These are phyloP conservation scores for Phaseolus lunatus DNA, from an alignment of 306 rosid genomes.

Conservation along the genomic window DNA sequence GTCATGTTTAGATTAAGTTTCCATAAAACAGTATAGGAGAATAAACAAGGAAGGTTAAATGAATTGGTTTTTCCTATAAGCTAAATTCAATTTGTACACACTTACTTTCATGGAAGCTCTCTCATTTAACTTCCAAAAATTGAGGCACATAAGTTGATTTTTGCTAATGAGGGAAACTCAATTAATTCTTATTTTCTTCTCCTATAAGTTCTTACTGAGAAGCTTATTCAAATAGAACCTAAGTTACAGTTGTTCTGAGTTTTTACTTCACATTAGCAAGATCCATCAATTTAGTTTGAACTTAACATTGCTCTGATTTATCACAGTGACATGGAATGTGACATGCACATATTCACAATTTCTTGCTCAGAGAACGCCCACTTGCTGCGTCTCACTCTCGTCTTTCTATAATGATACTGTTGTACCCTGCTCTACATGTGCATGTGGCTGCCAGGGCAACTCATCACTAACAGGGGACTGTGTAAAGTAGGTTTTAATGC, in stretches of 20 bases:
- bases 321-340: conserved; percentile 94
- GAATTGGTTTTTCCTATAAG: neutral
- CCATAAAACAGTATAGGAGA: neutral
- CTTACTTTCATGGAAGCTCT: neutral
- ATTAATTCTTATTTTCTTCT: neutral
- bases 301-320: conserved; percentile 29
- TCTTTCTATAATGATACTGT: conserved; percentile 83
- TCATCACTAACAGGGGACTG: conserved; percentile 63
- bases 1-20: neutral
- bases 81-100: neutral
- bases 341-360: conserved; percentile 90
- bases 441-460: conserved; percentile 80
- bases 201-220: neutral
- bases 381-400: conserved; percentile 90
- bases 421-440: conserved; percentile 77
- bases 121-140: neutral
- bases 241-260: neutral
- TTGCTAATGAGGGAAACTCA: neutral
- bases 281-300: conserved; percentile 13
- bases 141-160: neutral
- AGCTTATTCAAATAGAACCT: neutral
- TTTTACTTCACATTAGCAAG: neutral
- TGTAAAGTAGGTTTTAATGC: conserved; percentile 63
- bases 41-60: neutral
- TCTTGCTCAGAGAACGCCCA: conserved; percentile 76